Conservation (phyloP, 345 rosid species). For the Carallia brachiata region DNA sequence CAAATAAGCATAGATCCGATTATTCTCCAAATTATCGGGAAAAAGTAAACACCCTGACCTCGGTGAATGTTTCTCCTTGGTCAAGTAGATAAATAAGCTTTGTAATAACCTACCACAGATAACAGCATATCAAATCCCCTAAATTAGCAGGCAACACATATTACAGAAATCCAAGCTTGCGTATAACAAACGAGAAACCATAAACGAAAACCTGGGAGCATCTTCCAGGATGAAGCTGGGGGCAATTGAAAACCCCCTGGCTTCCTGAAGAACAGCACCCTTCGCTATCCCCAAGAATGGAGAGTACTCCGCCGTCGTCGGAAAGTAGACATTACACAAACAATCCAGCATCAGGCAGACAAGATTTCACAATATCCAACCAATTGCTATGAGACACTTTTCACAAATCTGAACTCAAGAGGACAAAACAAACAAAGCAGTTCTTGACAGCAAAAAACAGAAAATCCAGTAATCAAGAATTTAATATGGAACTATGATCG, state of each 20-base stretch:
- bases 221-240: constrained; percentile 94
- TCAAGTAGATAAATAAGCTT: constrained; percentile 90
- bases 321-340: constrained; percentile 11
- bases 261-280: constrained; percentile 98
- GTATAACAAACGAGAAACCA: constrained; percentile 5
- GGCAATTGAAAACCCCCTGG: constrained; percentile 86
- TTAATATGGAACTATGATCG: no score
- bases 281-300: constrained; percentile 96
- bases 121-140: constrained; percentile 10
- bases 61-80: constrained; percentile 92
- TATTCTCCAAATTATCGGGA: not conserved
- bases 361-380: not conserved
- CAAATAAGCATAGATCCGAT: not conserved
- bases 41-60: constrained; percentile 42
- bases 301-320: constrained; percentile 73
- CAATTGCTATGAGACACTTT: no score
- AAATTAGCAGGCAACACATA: not conserved
- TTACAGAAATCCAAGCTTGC: not conserved
- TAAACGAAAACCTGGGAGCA: constrained; percentile 78
- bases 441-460: no score
- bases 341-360: not conserved
- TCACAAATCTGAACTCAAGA: no score
- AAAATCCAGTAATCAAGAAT: no score
- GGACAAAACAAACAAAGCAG: no score
- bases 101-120: constrained; percentile 67